Evolutionary conservation across 768 basidiomycete genomes (phyloP), one percentile per base, ranked within the genome.

Genomic region (Naganishia vishniacii): DNA sequence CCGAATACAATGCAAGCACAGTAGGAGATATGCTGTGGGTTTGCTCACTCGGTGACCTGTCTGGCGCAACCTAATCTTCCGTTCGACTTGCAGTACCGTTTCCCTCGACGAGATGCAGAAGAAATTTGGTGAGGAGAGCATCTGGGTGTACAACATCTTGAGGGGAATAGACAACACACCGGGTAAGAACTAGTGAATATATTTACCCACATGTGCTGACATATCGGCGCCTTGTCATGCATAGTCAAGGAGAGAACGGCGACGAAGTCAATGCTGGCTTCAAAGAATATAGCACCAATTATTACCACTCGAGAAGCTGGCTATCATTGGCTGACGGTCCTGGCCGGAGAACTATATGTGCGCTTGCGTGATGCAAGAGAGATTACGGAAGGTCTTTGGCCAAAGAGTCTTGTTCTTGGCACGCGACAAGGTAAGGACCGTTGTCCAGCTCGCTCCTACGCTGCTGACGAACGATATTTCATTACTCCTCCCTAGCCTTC

Each of bases 141-240:
- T 93, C 13, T 98, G 95, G 95, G 83, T 98, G 11, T 94, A 88
- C 72, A 89, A 98, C 70, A 82, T 94, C 25, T 78, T 97, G 9
- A 82, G 95, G 45, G 93, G 81, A 11, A 86, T 97, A 67, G 93
- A 97, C 72, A 83, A 88, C 69, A 82, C 82, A 4, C 93, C 95
- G 85, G 90, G 91, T 88, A 56, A 37, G 75, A 71, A 4, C 2
- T 20, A 12, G 20, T 13, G 2, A 1, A 9, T 18, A 26, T 5
- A 4, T 26, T 37, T 60, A 25, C 23, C 37, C 31, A 45, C 42
- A 28, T 32, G 1, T 8, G 28, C 25, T 59, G 29, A 23, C 42
- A 25, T 40, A 25, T 62, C 25, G 61, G 46, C 7, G 26, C 63
- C 6, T 61, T 61, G 13, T 23, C 63, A 42, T 46, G 16, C 34